A percentile compares a stretch with the other conserved stretches of the same genome.
Evolutionary conservation across 78 protist genomes (phyloP).

Genomic region (Salpingoeca rosetta): DNA sequence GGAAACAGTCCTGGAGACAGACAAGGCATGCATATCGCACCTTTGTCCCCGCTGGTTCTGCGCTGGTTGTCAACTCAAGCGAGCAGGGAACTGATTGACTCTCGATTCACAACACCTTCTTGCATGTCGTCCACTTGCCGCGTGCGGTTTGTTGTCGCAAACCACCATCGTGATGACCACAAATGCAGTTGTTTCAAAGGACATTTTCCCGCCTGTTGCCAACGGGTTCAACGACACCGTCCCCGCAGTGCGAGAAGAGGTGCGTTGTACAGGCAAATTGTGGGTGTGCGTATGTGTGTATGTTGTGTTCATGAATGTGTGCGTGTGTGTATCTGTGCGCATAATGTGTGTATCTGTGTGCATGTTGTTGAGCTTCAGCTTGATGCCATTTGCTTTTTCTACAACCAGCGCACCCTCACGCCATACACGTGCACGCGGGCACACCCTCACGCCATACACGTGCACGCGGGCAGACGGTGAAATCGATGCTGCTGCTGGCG

Average conservation of each 20-base stretch:
- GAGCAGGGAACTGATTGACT: too few relatives aligned
- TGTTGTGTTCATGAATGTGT: too few relatives aligned
- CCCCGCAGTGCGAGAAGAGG: constrained; percentile 50
- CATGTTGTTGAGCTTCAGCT: background rate
- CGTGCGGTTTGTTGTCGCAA: too few relatives aligned
- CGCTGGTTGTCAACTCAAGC: too few relatives aligned
- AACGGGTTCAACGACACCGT: constrained; percentile 20
- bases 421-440: background rate
- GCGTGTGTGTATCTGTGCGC: too few relatives aligned
- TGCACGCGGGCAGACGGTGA: constrained; percentile 25
- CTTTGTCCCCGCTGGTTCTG: too few relatives aligned
- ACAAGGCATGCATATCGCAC: too few relatives aligned
- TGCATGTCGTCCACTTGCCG: too few relatives aligned
- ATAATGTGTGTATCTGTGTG: background rate
- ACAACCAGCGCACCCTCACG: background rate
- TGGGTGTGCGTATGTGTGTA: too few relatives aligned
- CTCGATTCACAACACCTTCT: constrained; percentile 47
- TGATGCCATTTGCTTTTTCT: background rate
- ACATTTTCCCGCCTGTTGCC: background rate
- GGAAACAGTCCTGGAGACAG: too few relatives aligned
- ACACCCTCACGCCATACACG: background rate
- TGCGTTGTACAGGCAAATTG: too few relatives aligned
- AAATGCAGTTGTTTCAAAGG: background rate
- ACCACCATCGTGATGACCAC: too few relatives aligned
- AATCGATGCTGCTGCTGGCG: constrained; percentile 50